phyloP scores from a whole-genome alignment of 2,329 filamentous ascomycete species.

The Cytospora chrysosperma region DNA sequence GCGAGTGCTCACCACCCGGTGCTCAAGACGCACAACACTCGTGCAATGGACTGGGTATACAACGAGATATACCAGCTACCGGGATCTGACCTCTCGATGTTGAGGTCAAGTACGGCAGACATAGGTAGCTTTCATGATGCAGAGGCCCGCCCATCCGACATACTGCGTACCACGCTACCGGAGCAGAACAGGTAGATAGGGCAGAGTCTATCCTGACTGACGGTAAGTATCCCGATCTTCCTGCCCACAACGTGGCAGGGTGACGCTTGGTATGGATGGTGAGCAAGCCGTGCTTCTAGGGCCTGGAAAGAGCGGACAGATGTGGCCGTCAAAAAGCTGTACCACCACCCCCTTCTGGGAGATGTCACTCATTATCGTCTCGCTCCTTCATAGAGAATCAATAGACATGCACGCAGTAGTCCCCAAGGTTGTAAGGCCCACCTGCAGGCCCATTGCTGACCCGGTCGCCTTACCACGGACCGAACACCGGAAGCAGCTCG shows the following conservation, averaged over 20 bases:
- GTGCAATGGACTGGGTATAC: background rate
- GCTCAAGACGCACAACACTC: background rate
- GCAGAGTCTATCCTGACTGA: background rate
- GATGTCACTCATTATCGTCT: background rate
- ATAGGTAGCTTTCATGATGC: background rate
- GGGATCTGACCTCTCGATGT: background rate
- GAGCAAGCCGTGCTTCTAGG: background rate
- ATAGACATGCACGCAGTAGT: background rate
- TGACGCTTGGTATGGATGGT: background rate
- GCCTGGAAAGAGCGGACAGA: background rate
- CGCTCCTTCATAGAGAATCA: background rate
- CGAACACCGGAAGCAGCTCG: conserved; percentile 8
- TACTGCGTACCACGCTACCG: conserved; percentile 12
- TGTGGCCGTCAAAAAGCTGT: background rate
- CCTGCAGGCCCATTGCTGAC: conserved; percentile 11
- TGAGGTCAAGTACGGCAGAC: background rate
- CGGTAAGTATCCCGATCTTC: background rate
- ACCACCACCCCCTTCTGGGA: background rate
- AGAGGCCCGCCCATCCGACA: conserved; percentile 1
- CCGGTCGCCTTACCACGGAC: conserved; percentile 11
- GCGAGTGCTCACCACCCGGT: background rate
- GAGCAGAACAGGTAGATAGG: background rate
- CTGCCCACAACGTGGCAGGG: background rate
- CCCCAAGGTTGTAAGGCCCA: background rate
- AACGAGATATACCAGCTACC: background rate